Evolutionary conservation across 768 basidiomycete genomes (phyloP), one percentile per base, ranked within the genome.

Genomic region (Gymnopilus dilepis): DNA sequence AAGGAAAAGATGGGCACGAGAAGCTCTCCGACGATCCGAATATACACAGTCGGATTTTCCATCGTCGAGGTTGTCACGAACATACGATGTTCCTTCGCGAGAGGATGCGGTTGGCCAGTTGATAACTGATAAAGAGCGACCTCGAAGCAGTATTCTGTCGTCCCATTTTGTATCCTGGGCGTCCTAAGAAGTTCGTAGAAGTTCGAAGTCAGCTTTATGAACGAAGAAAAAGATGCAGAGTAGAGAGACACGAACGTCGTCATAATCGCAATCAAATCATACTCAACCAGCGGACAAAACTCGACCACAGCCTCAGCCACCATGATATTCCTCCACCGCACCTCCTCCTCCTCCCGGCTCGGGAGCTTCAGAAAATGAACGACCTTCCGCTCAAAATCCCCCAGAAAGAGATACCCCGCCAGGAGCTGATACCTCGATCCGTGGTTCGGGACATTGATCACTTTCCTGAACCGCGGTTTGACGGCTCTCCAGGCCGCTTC

Each of bases 11-110:
- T 67, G 1, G 84, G 72, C 1, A 80, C 78, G 2, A 83, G 69
- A 61, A 79, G 69, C 11, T 79, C 74, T 15, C 81, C 82, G 12
- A 81, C 80, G 42, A 81, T 78, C 60, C 82, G 82, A 30, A 83
- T 73, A 11, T 76, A 76, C n/a, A 82, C 69, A 11, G 70, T 63
- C 2, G 78, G 77, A 12, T 68, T 70, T 11, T 67, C 65, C 62
- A 57, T 70, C 0, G 37, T 30, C 0, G 74, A 67, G 4, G 60
- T 71, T 22, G 64, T 58, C 3, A 81, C 74, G n/a, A 69, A 63
- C 21, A 82, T 70, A 8, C 64, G 55, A 0, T 72, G 65, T 9
- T 70, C 64, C 12, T 65, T 61, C 0, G 78, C 80, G 0, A 67
- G 67, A 0, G 78, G 79, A 62, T 82, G 78, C 0, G 72, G 73